phyloP scores from a whole-genome alignment of 345 rosid genomes.

The Hypericum androsaemum region DNA sequence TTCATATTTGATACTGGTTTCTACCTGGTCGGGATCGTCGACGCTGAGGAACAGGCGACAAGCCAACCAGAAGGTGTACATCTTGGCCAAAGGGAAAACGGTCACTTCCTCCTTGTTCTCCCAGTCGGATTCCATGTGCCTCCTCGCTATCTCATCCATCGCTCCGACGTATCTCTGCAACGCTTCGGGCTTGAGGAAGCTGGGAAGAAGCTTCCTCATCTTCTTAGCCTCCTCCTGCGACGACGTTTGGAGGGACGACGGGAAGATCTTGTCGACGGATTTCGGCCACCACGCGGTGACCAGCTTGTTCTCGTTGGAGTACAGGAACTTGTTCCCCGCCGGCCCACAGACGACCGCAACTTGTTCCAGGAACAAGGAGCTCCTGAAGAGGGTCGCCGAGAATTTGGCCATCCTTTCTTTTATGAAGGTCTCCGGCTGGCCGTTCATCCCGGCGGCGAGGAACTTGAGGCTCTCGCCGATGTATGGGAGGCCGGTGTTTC shows the following conservation, averaged over 20 bases:
- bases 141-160: constrained; percentile 14
- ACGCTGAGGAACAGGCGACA: constrained; percentile 16
- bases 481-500: no score
- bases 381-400: constrained; percentile 11
- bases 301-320: constrained; percentile 16
- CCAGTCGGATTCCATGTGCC: constrained; percentile 15
- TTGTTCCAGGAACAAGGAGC: constrained; percentile 9
- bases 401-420: no score
- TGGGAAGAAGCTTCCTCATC: constrained; percentile 7
- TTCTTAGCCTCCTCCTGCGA: constrained; percentile 5
- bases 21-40: constrained; percentile 4
- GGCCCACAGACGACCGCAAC: constrained; percentile 9
- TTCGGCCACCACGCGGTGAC: constrained; percentile 17
- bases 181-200: constrained; percentile 17
- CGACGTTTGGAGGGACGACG: constrained; percentile 8
- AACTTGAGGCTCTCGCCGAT: no score
- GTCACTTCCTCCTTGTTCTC: constrained; percentile 6
- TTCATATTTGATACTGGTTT: no score
- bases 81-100: constrained; percentile 15
- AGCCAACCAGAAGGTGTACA: constrained; percentile 15
- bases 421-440: no score
- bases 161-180: constrained; percentile 9
- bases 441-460: no score
- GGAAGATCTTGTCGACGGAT: constrained; percentile 11
- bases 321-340: constrained; percentile 20